Conservation (phyloP, 306 rosid species). For the Acacia acuminata region DNA sequence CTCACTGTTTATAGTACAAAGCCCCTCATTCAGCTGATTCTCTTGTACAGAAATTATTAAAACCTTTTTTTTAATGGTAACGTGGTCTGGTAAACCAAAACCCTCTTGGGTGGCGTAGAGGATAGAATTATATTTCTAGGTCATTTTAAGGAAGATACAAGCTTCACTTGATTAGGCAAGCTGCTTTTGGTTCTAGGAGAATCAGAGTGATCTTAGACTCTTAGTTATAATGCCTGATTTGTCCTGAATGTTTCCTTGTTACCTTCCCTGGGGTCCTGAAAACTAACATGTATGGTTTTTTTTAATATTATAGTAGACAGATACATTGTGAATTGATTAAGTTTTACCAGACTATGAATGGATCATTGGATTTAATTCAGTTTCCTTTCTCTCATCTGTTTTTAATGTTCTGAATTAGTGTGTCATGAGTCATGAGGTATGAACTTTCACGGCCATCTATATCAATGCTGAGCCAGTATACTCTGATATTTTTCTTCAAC, state of each 20-base stretch:
- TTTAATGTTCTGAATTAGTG: neutral
- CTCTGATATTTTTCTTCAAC: neutral
- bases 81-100: neutral
- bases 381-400: neutral
- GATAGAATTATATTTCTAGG: neutral
- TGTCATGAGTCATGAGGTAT: neutral
- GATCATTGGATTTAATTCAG: neutral
- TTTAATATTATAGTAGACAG: neutral
- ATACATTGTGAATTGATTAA: too few species aligned
- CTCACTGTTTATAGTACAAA: neutral
- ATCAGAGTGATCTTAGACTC: neutral
- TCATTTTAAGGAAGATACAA: constrained; percentile 14
- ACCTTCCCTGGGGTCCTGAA: neutral
- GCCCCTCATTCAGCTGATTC: neutral
- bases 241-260: neutral
- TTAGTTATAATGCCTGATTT: constrained; percentile 1
- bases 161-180: neutral
- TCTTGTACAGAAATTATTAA: neutral
- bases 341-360: neutral
- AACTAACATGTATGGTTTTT: neutral
- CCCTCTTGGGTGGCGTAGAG: neutral
- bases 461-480: neutral
- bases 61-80: neutral
- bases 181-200: constrained; percentile 9
- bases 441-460: neutral